Evolutionary conservation across 2,329 filamentous ascomycete genomes (phyloP).

Genomic region (Ceratocystiopsis sp.): DNA sequence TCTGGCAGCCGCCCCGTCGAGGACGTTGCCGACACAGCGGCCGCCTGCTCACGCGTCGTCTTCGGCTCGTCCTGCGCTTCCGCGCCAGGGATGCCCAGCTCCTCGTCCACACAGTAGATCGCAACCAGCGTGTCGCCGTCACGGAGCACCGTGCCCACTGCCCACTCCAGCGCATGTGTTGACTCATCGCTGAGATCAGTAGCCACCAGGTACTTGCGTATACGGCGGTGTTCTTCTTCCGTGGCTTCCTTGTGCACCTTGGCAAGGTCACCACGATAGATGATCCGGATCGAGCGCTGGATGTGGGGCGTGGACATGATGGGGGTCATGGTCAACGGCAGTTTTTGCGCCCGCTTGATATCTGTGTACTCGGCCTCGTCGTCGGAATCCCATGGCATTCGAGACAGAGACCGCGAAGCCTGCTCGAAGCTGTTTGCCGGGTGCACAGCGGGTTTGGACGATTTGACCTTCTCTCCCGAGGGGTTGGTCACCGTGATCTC

Average conservation of each 20-base stretch:
- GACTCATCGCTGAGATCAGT: constrained; percentile 91
- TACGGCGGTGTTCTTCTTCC: constrained; percentile 58
- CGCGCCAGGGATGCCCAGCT: constrained; percentile 41
- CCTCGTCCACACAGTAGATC: constrained; percentile 87
- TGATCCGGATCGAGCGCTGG: constrained; percentile 72
- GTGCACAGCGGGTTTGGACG: constrained; percentile 46
- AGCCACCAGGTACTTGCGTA: constrained; percentile 87
- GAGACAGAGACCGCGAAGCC: constrained; percentile 33
- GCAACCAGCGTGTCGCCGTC: constrained; percentile 89
- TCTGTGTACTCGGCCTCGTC: constrained; percentile 72
- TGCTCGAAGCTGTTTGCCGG: constrained; percentile 74
- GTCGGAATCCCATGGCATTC: constrained; percentile 58
- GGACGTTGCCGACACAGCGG: constrained; percentile 49
- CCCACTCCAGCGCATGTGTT: constrained; percentile 91
- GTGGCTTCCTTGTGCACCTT: constrained; percentile 55
- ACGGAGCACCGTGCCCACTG: constrained; percentile 81
- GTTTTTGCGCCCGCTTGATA: constrained; percentile 72
- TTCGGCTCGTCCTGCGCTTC: constrained; percentile 43
- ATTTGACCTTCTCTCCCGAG: constrained; percentile 40
- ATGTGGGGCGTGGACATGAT: constrained; percentile 60
- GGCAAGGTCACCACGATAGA: constrained; percentile 73
- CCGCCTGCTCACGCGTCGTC: constrained; percentile 58
- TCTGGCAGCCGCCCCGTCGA: constrained; percentile 19
- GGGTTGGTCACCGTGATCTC: constrained; percentile 48
- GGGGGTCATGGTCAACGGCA: constrained; percentile 64